phyloP scores from a whole-genome alignment of 2,329 filamentous ascomycete species.

The Aspergillus fischeri region DNA sequence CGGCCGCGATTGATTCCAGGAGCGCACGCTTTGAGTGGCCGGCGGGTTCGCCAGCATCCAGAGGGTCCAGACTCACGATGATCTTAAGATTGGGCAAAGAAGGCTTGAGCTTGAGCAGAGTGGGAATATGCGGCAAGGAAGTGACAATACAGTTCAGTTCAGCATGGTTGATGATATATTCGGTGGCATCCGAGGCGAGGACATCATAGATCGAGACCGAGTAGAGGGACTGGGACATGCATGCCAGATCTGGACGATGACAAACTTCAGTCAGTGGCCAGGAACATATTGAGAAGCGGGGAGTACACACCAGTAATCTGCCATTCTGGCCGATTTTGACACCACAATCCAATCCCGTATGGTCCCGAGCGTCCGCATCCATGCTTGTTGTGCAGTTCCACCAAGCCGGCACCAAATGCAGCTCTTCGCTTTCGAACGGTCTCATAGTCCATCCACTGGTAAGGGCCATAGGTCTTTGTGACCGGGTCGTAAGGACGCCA shows the following conservation, averaged over 20 bases:
- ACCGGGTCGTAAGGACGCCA: constrained; percentile 71
- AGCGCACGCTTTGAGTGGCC: constrained; percentile 76
- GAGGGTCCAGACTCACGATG: constrained; percentile 79
- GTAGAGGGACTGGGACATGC: constrained; percentile 81
- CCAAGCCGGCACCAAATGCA: constrained; percentile 79
- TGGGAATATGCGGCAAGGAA: constrained; percentile 75
- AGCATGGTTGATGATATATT: constrained; percentile 94
- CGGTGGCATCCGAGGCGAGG: constrained; percentile 81
- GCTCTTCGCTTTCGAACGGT: constrained; percentile 74
- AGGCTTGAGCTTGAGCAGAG: constrained; percentile 74
- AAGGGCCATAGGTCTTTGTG: constrained; percentile 71
- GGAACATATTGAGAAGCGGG: not conserved
- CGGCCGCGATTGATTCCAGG: constrained; percentile 67
- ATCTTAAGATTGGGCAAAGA: constrained; percentile 76
- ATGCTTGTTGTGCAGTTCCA: constrained; percentile 71
- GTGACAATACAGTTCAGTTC: constrained; percentile 70
- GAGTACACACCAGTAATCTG: constrained; percentile 63
- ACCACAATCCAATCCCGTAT: constrained; percentile 78
- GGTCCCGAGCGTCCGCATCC: constrained; percentile 61
- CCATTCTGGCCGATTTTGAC: constrained; percentile 84
- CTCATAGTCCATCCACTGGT: constrained; percentile 77
- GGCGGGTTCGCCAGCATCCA: constrained; percentile 72
- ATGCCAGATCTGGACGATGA: constrained; percentile 67
- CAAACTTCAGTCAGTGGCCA: not conserved
- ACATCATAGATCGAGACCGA: constrained; percentile 96